Evolutionary conservation across 306 rosid genomes (phyloP), one percentile per base, ranked within the genome.

Genomic region (Dryas alaskensis): DNA sequence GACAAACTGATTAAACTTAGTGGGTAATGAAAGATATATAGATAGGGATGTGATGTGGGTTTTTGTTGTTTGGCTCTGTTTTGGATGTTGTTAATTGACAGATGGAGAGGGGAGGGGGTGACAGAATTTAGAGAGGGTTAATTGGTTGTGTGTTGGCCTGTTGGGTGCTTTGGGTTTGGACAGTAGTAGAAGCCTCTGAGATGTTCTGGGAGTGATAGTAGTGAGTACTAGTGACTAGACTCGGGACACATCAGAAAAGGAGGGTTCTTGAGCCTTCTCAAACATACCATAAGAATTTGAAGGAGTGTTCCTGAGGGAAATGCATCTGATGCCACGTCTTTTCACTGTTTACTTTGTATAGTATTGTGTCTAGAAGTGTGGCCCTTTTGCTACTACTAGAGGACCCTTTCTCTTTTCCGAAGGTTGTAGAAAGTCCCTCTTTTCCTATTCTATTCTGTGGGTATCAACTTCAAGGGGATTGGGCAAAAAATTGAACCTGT

Each of bases 161-260:
- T 19, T 22, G 22, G 22, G 6, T 4, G 61, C 16, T 73, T 65
- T n/a, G 40, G 8, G 4, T 27, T 73, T 63, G 67, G 90, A 85
- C 60, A 60, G 53, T 74, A 81, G 72, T 73, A 87, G 91, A 84
- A 90, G 85, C 44, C 49, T 88, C 87, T 27, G 76, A 63, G 63
- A 79, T 60, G 60, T 82, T 86, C 89, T 75, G 70, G 79, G 67
- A 76, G 61, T 57, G 59, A 31, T 31, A 1, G 2, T 31, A 31
- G 37, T 31, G 37, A 1, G 2, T 31, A 1, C 37, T 31, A 31
- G 37, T 31, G 37, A 31, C 37, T 31, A 31, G 44, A 48, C 3
- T 22, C 51, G 50, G 9, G 65, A 54, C 76, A 53, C 76, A 59
- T 70, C 27, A 49, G 47, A 6, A 60, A 49, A 11, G 37, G 59